Base-by-base conservation (phyloP, 495 filamentous ascomycete species). In the Parathielavia hyrcaniae region DNA sequence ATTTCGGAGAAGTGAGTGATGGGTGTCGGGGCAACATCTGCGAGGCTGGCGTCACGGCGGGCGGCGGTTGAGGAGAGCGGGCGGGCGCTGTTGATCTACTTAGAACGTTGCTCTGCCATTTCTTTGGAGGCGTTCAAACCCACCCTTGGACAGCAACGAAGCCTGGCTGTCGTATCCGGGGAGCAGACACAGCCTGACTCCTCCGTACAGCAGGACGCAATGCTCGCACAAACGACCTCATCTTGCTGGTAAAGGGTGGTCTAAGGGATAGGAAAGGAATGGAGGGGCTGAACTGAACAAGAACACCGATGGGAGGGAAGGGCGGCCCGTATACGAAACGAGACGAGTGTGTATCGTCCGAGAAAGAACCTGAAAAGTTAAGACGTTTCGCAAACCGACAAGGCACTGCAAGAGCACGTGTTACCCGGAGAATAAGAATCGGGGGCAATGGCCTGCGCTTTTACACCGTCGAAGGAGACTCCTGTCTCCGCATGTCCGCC, bases 1-100 rank as follows among this genome's bases (percentile, higher is more conserved):
- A 86, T 88, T 72, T 99, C 93, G 64, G 90, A 95, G 64, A 95
- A 73, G 74, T 92, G 90, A 56, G 87, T 86, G 74, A 99, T 97
- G 23, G 93, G 95, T 0, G 91, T 97, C 0, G 93, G 93, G 8
- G 85, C 83, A 62, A 95, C 76, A 32, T 81, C 80, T 56, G 80
- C 77, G 59, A 93, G 77, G 69, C 89, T 87, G 38, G 59, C 22
- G 55, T 78, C 75, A 56, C 77, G 82, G 59, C 81, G 80, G 57
- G 76, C 72, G 53, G 79, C 60, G 0, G 88, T 90, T 32, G 83
- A 83, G n/a, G 88, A 89, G 63, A 95, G 81, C 19, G 83, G 76
- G 77, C 87, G 79, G 62, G 79, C 73, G 62, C 79, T 87, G 30
- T 16, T 7, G 17, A 30, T 50, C 59, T 4, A 23, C 23, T 32